These are phyloP conservation scores for Fusarium cicatricum DNA, from an alignment of 2,329 filamentous ascomycete species.

Conservation along the genomic window DNA sequence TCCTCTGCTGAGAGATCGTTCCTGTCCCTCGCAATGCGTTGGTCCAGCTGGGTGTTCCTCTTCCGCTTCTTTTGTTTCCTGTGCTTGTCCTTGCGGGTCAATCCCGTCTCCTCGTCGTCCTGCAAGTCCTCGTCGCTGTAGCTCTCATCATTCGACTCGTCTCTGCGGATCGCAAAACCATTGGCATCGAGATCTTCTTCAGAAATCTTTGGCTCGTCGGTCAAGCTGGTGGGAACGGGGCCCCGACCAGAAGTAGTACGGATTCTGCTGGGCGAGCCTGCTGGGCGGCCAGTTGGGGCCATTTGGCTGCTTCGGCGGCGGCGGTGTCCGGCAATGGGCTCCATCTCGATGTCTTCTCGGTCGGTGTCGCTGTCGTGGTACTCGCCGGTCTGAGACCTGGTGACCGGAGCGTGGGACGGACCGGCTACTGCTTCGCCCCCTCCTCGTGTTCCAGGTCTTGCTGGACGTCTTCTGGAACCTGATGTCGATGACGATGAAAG, in stretches of 20 bases:
- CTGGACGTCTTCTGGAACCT: slow-evolving; percentile 9
- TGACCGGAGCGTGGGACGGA: slow-evolving; percentile 22
- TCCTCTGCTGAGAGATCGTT: slow-evolving; percentile 71
- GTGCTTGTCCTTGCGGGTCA: slow-evolving; percentile 77
- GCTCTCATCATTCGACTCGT: slow-evolving; percentile 58
- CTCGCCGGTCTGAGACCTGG: slow-evolving; percentile 25
- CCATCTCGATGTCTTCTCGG: slow-evolving; percentile 63
- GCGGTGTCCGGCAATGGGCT: slow-evolving; percentile 61
- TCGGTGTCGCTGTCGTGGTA: slow-evolving; percentile 50
- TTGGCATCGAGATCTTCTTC: slow-evolving; percentile 51
- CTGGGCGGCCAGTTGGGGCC: slow-evolving; percentile 47
- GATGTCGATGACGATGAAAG: slow-evolving; percentile 12
- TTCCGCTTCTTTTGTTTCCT: slow-evolving; percentile 72
- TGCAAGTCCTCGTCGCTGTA: slow-evolving; percentile 77
- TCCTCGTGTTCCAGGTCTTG: slow-evolving; percentile 13
- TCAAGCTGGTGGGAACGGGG: slow-evolving; percentile 38
- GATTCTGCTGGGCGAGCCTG: slow-evolving; percentile 41
- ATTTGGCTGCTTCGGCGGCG: slow-evolving; percentile 65
- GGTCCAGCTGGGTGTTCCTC: slow-evolving; percentile 73
- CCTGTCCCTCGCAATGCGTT: slow-evolving; percentile 69
- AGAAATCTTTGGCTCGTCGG: slow-evolving; percentile 56
- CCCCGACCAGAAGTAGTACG: slow-evolving; percentile 33
- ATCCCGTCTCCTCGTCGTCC: slow-evolving; percentile 89
- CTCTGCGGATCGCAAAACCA: slow-evolving; percentile 39
- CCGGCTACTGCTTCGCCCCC: slow-evolving; percentile 29